These are phyloP conservation scores for Dacryopinax primogenitus DNA, from an alignment of 768 basidiomycete genomes.

Conservation along the genomic window DNA sequence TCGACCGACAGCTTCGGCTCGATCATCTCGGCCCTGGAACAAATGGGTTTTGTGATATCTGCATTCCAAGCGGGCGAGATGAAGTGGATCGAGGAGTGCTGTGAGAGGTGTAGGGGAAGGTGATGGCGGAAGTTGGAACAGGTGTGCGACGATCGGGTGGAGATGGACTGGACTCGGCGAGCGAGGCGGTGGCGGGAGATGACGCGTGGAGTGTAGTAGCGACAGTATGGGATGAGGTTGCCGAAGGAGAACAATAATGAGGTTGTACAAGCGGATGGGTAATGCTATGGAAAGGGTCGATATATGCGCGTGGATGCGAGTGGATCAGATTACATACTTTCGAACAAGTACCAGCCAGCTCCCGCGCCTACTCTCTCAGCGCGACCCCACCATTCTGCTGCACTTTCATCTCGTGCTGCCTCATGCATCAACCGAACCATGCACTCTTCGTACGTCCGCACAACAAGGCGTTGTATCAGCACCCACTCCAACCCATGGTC, in stretches of 20 bases:
- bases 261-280: constrained; percentile 20
- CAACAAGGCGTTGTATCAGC: not conserved
- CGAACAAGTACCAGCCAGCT: constrained; percentile 55
- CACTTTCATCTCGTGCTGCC: constrained; percentile 56
- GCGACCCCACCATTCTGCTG: constrained; percentile 76
- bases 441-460: constrained; percentile 45
- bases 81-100: constrained; percentile 38
- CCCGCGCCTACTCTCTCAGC: constrained; percentile 46
- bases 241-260: constrained; percentile 34
- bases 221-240: constrained; percentile 10
- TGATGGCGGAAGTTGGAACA: constrained; percentile 45
- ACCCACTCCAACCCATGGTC: not conserved
- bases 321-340: constrained; percentile 44
- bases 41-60: constrained; percentile 44
- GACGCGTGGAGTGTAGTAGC: constrained; percentile 35
- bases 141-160: constrained; percentile 37
- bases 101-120: constrained; percentile 25
- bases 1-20: constrained; percentile 53
- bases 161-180: constrained; percentile 34
- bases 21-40: constrained; percentile 50
- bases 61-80: constrained; percentile 57
- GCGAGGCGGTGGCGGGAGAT: constrained; percentile 39
- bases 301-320: constrained; percentile 19
- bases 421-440: constrained; percentile 52
- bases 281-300: constrained; percentile 8